Conservation (phyloP, 306 rosid genomes). For the Quercus ilex region DNA sequence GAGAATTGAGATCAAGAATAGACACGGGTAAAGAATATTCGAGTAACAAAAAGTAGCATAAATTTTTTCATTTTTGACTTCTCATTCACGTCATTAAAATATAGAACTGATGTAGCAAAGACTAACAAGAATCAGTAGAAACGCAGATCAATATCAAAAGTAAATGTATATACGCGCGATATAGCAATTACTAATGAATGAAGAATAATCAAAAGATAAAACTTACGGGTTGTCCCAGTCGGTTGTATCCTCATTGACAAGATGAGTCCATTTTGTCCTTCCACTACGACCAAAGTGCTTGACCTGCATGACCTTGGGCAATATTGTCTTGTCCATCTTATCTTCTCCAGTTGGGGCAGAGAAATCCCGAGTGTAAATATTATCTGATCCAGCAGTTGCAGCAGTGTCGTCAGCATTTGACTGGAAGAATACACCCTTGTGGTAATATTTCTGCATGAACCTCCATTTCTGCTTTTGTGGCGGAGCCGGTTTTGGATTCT, state of each 20-base stretch:
- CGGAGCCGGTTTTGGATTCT: conserved; percentile 66
- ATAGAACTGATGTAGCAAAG: conserved; percentile 22
- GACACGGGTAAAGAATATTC: too few relatives aligned
- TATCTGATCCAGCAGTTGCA: conserved; percentile 52
- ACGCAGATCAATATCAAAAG: too few relatives aligned
- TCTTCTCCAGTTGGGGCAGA: conserved; percentile 97
- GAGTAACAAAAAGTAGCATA: too few relatives aligned
- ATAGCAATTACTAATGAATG: too few relatives aligned
- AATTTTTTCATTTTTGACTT: too few relatives aligned
- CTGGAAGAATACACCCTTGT: conserved; percentile 44
- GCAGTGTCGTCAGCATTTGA: conserved; percentile 46
- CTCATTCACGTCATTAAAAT: not conserved
- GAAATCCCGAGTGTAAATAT: conserved; percentile 71
- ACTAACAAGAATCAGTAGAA: too few relatives aligned
- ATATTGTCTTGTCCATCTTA: conserved; percentile 90
- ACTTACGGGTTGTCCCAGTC: too few relatives aligned
- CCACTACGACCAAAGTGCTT: conserved; percentile 99
- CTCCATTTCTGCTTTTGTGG: conserved; percentile 76
- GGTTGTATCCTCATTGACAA: too few relatives aligned
- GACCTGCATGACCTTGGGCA: conserved; percentile 98
- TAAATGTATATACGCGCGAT: too few relatives aligned
- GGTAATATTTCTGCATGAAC: conserved; percentile 92
- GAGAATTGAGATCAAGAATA: too few relatives aligned
- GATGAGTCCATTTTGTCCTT: conserved; percentile 80
- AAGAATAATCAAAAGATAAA: too few relatives aligned